Base-by-base conservation (phyloP, 2,329 filamentous ascomycete genomes). In the Ascomycota sp. region DNA sequence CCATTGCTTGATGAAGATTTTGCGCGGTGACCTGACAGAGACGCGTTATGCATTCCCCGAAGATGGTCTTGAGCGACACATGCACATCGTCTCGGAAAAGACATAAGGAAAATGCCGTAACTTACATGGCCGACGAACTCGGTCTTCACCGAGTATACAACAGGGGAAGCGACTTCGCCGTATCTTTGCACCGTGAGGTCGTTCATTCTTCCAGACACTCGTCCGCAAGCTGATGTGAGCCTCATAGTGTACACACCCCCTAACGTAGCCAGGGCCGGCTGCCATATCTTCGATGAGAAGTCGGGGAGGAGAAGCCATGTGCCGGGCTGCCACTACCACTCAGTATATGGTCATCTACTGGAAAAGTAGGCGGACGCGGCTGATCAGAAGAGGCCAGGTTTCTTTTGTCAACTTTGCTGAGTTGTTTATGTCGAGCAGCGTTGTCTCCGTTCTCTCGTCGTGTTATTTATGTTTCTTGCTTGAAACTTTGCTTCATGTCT, bases 51-150 rank as follows among this genome's bases (percentile, higher is more conserved):
- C 66, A 34, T 83, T 78, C 57, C 83, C 83, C 1, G 49, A 51
- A 16, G 40, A 45, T 26, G 51, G 54, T 33, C 54, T 61, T 33
- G 57, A 64, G 33, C 58, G 59, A 6, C 71, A 73, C 3, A 72
- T 78, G 53, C 49, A 59, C 38, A 53, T 78, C 37, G 75, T 72
- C 41, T 73, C 69, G 31, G 68, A 80, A 46, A 78, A 68, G 29
- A 65, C 62, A 30, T 78, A 57, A 61, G 33, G 62, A 75, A 47
- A 76, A 86, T 41, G 61, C 76, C 40, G 81, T 92, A 29, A 76
- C 81, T 7, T 92, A 92, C 54, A 92, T 93, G 75, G 78, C 80
- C 29, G 84, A 92, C 51, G 71, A 82, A 56, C 70, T 92, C 25
- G 84, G 84, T 13, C 62, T 93, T 30, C 84, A 93, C 56, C 72